Conservation (phyloP, 176 grass and related monocot species). For the Tillandsia leiboldiana region DNA sequence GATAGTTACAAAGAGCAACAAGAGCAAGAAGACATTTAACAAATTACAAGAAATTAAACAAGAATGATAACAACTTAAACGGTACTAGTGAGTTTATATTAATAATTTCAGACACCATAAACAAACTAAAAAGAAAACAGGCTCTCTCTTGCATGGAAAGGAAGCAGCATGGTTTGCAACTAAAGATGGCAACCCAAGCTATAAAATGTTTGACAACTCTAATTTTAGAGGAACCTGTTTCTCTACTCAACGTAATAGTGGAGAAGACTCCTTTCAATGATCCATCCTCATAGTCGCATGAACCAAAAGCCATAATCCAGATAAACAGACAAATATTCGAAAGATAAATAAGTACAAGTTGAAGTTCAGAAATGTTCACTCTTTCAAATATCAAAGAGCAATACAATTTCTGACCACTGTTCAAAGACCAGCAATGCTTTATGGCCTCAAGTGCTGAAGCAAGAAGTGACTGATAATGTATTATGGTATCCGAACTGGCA, state of each 20-base stretch:
- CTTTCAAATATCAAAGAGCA: neutral
- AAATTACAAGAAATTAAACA: no score
- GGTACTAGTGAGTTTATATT: no score
- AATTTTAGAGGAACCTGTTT: neutral
- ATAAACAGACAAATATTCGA: neutral
- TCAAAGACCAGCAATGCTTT: neutral
- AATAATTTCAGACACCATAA: neutral
- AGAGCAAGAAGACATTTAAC: neutral
- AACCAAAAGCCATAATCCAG: neutral
- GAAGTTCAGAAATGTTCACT: neutral
- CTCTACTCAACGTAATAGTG: neutral
- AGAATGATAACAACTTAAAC: no score
- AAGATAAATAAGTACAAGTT: neutral
- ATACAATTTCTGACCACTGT: neutral
- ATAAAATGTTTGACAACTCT: neutral
- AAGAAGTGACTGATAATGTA: conserved; percentile 12
- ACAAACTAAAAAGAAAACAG: neutral
- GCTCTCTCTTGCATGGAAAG: neutral
- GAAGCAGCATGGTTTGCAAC: neutral
- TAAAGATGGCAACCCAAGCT: neutral
- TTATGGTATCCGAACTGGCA: conserved; percentile 25
- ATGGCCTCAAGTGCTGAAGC: conserved; percentile 18
- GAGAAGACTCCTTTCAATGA: neutral
- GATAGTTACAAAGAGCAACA: neutral
- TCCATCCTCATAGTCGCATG: neutral